A percentile compares a stretch with the other conserved stretches of the same genome.
phyloP scores from a whole-genome alignment of 202 grass and related monocot genomes.

The Setaria italica region DNA sequence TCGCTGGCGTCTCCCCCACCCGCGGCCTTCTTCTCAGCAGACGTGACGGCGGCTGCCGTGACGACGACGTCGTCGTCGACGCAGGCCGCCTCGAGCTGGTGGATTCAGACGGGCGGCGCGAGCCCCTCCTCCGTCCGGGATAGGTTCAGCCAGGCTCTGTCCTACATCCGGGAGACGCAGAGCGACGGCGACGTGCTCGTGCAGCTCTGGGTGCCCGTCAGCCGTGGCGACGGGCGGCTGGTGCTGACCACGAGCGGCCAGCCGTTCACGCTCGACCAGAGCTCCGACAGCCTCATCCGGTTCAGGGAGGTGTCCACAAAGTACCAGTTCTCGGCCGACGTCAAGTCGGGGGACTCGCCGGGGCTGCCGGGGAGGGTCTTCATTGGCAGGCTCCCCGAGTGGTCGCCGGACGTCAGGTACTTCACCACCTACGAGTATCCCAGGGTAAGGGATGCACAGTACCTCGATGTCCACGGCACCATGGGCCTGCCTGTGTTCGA shows the following conservation, averaged over 20 bases:
- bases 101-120: constrained; percentile 43
- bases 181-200: constrained; percentile 72
- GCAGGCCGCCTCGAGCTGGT: constrained; percentile 17
- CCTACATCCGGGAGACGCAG: constrained; percentile 65
- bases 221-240: constrained; percentile 53
- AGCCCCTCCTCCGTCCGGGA: constrained; percentile 58
- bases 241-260: constrained; percentile 75
- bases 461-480: constrained; percentile 73
- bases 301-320: constrained; percentile 80
- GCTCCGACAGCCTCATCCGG: constrained; percentile 67
- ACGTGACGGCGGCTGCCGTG: constrained; percentile 39
- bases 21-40: constrained; percentile 44
- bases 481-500: constrained; percentile 93
- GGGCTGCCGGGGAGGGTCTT: constrained; percentile 92
- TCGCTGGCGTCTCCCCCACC: constrained; percentile 52
- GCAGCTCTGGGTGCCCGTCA: constrained; percentile 87
- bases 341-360: constrained; percentile 50
- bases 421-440: constrained; percentile 84
- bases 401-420: constrained; percentile 86
- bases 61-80: constrained; percentile 25
- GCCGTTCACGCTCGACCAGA: constrained; percentile 69
- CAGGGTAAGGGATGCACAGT: constrained; percentile 66
- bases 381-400: constrained; percentile 84
- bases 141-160: constrained; percentile 61
- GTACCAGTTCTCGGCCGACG: constrained; percentile 80